phyloP scores from a whole-genome alignment of 2,329 filamentous ascomycete genomes.

The Penicillium sp. region DNA sequence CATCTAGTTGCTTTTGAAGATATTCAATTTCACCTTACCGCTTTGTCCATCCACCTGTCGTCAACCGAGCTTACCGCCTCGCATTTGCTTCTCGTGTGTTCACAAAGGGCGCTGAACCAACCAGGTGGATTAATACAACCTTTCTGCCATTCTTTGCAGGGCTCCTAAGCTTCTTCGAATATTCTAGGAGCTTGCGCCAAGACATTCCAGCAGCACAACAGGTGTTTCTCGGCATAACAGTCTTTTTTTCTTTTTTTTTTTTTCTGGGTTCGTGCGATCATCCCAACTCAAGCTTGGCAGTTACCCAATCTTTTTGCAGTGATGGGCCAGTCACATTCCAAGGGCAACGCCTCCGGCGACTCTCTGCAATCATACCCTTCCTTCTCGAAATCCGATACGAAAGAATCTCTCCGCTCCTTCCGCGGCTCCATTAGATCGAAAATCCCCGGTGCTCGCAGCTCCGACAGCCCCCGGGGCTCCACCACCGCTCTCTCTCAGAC shows the following conservation, averaged over 20 bases:
- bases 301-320: constrained; percentile 33
- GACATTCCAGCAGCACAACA: constrained; percentile 31
- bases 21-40: background rate
- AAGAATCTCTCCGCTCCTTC: constrained; percentile 85
- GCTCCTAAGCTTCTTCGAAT: constrained; percentile 19
- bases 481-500: constrained; percentile 61
- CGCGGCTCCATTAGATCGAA: constrained; percentile 79
- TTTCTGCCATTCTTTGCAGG: constrained; percentile 2
- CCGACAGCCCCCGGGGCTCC: constrained; percentile 79
- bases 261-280: constrained; percentile 20
- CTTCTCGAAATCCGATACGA: constrained; percentile 87
- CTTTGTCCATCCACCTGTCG: background rate
- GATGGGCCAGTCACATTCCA: constrained; percentile 55
- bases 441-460: constrained; percentile 65
- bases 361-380: constrained; percentile 83
- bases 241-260: background rate
- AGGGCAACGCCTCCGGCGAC: constrained; percentile 56
- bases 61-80: background rate
- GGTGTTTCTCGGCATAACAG: constrained; percentile 24
- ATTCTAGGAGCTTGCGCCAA: constrained; percentile 27
- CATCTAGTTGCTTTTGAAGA: background rate
- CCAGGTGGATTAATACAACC: background rate
- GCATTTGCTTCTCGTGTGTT: background rate
- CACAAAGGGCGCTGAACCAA: background rate
- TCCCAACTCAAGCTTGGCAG: constrained; percentile 32